Evolutionary conservation across 805 yeast genomes (phyloP), one percentile per base, ranked within the genome.

Genomic region (Scheffersomyces stipitis): DNA sequence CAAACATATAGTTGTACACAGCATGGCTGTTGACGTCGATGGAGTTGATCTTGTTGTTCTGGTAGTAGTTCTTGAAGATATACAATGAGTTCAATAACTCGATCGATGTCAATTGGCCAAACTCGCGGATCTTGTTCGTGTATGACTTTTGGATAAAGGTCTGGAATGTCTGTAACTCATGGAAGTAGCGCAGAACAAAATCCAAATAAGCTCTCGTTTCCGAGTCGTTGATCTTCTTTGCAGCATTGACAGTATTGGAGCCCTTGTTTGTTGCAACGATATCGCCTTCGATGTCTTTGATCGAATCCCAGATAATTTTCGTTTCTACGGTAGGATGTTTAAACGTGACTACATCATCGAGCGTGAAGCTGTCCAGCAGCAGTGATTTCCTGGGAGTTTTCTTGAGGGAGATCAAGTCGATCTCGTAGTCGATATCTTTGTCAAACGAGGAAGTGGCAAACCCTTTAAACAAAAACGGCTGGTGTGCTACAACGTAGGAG

Each of bases 81-180:
- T 60, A 56, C 28, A 59, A 39, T 14, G 52, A 48, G 40, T 56
- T 59, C 41, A 51, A 46, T 10, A 58, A 37, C 36, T 60, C 64
- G 8, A 46, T 31, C 4, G 56, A 31, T 4, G 61, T 52, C 33
- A 60, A 50, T 31, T 59, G 56, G 8, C 38, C 44, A 28, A 56
- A 56, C 16, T 38, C 33, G 4, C 37, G 37, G 40, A 58, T 43
- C 33, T 56, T 54, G 28, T 46, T 23, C 18, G 41, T 48, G 36
- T 54, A 58, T 4, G 58, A 53, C 7, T 38, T 33, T 6, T 22
- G 15, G 30, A 59, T 41, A 34, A 59, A 60, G 14, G 40, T 32
- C 20, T 50, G 42, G 32, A 60, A 51, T 15, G 32, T 46, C 10
- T 41, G 26, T 26, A 60, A 34, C 37, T 58, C 62, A 14, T 18